phyloP scores from a whole-genome alignment of 1,284 basidiomycete species.

The Butyriboletus appendiculatus region DNA sequence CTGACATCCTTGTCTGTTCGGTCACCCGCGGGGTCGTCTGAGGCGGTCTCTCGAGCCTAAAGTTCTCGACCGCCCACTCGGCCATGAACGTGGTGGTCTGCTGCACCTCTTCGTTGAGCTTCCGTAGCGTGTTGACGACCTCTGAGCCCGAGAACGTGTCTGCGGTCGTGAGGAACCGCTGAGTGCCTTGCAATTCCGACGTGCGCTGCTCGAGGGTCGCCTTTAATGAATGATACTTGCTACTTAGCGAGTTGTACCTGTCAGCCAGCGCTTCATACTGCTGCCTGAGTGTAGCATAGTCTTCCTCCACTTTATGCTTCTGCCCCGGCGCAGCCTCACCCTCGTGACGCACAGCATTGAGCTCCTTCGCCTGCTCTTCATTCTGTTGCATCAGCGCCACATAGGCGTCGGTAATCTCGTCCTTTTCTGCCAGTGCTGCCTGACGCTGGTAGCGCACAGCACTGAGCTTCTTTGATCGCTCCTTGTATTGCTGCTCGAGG shows the following conservation, averaged over 20 bases:
- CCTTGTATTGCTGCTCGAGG: slow-evolving; percentile 9
- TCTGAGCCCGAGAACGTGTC: slow-evolving; percentile 20
- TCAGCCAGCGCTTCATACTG: slow-evolving; percentile 10
- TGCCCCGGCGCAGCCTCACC: slow-evolving; percentile 3
- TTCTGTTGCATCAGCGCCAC: slow-evolving; percentile 1
- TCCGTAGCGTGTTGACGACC: slow-evolving; percentile 17
- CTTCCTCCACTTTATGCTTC: slow-evolving; percentile 1
- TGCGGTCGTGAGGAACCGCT: slow-evolving; percentile 17
- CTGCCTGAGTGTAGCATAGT: slow-evolving; percentile 1
- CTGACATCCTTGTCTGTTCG: slow-evolving; percentile 10
- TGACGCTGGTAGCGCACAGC: slow-evolving; percentile 9
- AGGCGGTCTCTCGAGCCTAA: slow-evolving; percentile 1
- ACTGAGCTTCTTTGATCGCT: slow-evolving; percentile 4
- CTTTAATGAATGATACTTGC: slow-evolving; percentile 10
- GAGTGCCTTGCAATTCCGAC: slow-evolving; percentile 20
- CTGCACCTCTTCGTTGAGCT: slow-evolving; percentile 17
- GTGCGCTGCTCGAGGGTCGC: slow-evolving; percentile 19
- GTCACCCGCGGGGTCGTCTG: neutral
- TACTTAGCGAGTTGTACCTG: slow-evolving; percentile 8
- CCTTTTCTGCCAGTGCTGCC: neutral
- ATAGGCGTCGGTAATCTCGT: slow-evolving; percentile 1
- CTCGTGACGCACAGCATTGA: slow-evolving; percentile 4
- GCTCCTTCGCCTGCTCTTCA: slow-evolving; percentile 13
- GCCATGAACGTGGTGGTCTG: slow-evolving; percentile 9
- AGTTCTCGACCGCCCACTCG: slow-evolving; percentile 14